A percentile compares a stretch with the other conserved stretches of the same genome.
Evolutionary conservation across 768 basidiomycete genomes (phyloP).

Genomic region (Tephrocybe sp.): DNA sequence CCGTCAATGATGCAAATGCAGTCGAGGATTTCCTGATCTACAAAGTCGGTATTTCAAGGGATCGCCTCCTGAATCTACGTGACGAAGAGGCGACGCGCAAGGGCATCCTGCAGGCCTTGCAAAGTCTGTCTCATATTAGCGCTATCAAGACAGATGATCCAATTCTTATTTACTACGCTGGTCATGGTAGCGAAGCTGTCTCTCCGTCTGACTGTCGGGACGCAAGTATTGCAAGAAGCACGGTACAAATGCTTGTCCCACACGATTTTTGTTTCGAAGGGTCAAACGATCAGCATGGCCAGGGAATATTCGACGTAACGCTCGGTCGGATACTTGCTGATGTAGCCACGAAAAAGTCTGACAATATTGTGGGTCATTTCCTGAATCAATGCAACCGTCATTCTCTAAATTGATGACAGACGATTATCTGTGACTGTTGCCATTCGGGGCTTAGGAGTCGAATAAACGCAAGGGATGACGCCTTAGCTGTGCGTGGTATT

Average conservation of each 20-base stretch:
- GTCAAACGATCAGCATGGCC: neutral
- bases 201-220: neutral
- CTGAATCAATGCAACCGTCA: too few species aligned
- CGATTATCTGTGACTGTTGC: conserved; percentile 9
- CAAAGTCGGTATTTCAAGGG: neutral
- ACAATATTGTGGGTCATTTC: conserved; percentile 5
- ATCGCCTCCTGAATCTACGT: neutral
- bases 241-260: conserved; percentile 7
- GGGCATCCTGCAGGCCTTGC: neutral
- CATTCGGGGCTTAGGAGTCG: too few species aligned
- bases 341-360: neutral
- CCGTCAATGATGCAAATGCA: conserved; percentile 2
- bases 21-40: conserved; percentile 1
- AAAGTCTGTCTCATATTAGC: neutral
- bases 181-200: conserved; percentile 2
- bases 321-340: neutral
- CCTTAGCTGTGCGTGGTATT: too few species aligned
- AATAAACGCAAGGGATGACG: too few species aligned
- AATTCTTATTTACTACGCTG: conserved; percentile 10
- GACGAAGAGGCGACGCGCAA: neutral
- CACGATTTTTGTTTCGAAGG: neutral
- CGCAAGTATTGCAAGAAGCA: neutral
- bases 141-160: neutral
- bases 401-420: neutral
- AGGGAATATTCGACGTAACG: too few species aligned